These are phyloP conservation scores for Dendryphion nanum DNA, from an alignment of 2,329 filamentous ascomycete species.

Conservation along the genomic window DNA sequence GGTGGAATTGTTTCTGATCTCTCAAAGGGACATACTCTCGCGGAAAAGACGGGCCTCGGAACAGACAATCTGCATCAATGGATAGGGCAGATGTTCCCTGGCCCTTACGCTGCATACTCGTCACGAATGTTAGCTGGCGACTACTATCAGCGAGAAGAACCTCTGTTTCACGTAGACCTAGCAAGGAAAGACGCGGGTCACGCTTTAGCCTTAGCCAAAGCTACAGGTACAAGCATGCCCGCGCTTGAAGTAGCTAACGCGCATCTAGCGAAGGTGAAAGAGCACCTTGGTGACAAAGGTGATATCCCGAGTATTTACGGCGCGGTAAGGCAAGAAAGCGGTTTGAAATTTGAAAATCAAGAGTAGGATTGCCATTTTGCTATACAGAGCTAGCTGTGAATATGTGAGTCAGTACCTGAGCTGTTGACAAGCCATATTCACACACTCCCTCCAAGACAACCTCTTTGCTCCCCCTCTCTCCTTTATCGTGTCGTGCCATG, in stretches of 20 bases:
- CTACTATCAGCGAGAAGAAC: conserved; percentile 72
- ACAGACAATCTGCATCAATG: conserved; percentile 68
- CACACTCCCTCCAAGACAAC: no score
- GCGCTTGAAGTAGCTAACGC: conserved; percentile 66
- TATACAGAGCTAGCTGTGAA: no score
- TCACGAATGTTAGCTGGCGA: conserved; percentile 72
- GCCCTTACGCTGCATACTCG: conserved; percentile 72
- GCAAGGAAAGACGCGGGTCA: conserved; percentile 81
- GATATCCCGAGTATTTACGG: conserved; percentile 86
- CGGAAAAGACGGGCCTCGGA: conserved; percentile 78
- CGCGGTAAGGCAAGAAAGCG: conserved; percentile 70
- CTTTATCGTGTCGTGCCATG: no score
- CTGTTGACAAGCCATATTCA: no score
- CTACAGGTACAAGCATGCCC: conserved; percentile 60
- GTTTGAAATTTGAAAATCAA: conserved; percentile 65
- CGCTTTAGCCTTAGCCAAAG: conserved; percentile 65
- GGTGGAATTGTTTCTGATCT: no score
- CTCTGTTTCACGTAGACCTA: conserved; percentile 79
- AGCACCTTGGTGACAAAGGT: conserved; percentile 66
- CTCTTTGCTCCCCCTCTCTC: no score
- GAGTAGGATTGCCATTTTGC: no score
- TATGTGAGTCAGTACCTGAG: no score
- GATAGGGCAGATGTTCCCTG: conserved; percentile 71
- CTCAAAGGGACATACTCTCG: conserved; percentile 75
- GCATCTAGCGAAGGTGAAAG: conserved; percentile 66